Base-by-base conservation (phyloP, 2,329 filamentous ascomycete genomes). In the Ceratocystiopsis brevicomis region DNA sequence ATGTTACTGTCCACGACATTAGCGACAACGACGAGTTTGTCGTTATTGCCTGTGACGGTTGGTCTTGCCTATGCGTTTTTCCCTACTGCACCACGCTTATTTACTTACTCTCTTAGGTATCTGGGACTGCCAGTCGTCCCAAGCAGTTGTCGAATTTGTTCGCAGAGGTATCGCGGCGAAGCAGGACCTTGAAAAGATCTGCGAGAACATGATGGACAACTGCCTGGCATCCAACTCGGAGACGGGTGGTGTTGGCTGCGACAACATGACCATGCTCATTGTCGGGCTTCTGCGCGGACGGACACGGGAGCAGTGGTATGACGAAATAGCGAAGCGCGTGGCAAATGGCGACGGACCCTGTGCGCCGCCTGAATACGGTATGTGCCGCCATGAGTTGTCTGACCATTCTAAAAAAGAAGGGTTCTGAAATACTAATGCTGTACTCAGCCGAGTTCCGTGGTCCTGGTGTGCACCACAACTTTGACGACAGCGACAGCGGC, bases 141-240 rank as follows among this genome's bases (percentile, higher is more conserved):
- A 98, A 67, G 84, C 88, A 36, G 90, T 98, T 33, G 68, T 96
- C 53, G 90, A 98, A 62, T 98, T 98, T 58, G 90, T 96, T 50
- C 76, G 90, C 59, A 81, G 90, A 57, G 90, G 90, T 45, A 94
- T 98, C 60, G 88, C 86, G 41, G 87, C 87, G 42, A 94, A 94
- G 68, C 90, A 98, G 64, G 82, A 92, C 41, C 73, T 98, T 42
- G 78, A 87, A 44, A 82, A 83, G 59, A 96, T 98, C 56, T 96
- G 88, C 62, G 90, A 98, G 65, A 98, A 98, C 67, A 94, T 98
- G 85, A 98, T 98, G 90, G 88, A 98, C 68, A 98, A 96, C 67
- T 98, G 90, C 59, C 71, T 98, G 51, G 87, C 90, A 37, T 93
- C 87, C 48, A 96, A 93, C 72, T 94, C 87, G 52, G 90, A 98